Base-by-base conservation (phyloP, 208 protist species). In the Naegleria fowleri region DNA sequence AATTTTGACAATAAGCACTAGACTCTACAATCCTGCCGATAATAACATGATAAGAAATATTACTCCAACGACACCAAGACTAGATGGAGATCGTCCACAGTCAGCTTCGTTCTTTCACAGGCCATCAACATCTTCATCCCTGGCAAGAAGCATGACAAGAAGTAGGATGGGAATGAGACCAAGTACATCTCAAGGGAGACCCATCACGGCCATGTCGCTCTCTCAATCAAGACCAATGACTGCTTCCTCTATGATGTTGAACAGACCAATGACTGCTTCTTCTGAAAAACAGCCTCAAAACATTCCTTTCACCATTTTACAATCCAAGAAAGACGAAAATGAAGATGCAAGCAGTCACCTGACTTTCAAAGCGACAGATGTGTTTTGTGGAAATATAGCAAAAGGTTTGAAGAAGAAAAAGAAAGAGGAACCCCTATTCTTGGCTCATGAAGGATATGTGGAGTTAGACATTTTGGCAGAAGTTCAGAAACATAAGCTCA, bases 311-410 rank as follows among this genome's bases (percentile, higher is more conserved):
- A 29, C 55, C 11, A 29, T 29, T 29, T 29, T 29, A 29, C 55
- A 67, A 67, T 48, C 43, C 7, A 48, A 48, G 16, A 13, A 87
- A 87, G 29, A 48, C 0, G 83, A 52, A 52, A n/a, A 33, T n/a
- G 40, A 40, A 51, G 83, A 87, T 39, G 15, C 83, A 36, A 87
- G 83, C 83, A 87, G 83, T 52, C 22, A 40, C 22, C 38, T 87
- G 0, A 87, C 83, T n/a, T 87, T 36, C 40, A 36, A 36, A 52
- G 15, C 83, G 1, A 87, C 40, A 39, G 83, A 41, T 36, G 83
- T 87, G 5, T 51, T 48, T 87, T 87, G 83, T 87, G 83, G 83
- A 6, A 87, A 87, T 87, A 25, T 38, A 19, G 83, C 43, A 4
- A 51, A 41, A 52, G 41, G 40, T 5, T 51, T 87, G 36, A 40